Percentiles rank a stretch among this genome's conserved stretches.
These are phyloP conservation scores for Chytriomyces sp. DNA, from an alignment of 192 early-diverging fungal genomes.

Conservation along the genomic window DNA sequence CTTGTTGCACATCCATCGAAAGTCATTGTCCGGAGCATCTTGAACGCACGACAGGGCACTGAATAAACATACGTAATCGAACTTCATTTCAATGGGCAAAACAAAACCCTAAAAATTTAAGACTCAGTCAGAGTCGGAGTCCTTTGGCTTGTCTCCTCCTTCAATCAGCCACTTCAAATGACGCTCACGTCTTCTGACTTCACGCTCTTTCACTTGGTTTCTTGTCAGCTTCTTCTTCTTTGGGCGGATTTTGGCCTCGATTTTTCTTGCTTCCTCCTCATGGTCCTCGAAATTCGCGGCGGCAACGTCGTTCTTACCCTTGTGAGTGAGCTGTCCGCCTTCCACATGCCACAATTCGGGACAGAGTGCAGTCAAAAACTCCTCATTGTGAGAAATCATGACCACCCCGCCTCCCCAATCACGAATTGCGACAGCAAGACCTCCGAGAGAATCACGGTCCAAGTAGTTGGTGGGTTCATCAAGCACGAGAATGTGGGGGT, in stretches of 20 bases:
- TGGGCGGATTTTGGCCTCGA: constrained; percentile 51
- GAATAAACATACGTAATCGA: neutral
- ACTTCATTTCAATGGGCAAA: neutral
- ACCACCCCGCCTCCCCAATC: constrained; percentile 78
- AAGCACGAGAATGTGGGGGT: constrained; percentile 88
- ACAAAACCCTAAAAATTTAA: neutral
- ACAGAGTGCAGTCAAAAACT: constrained; percentile 73
- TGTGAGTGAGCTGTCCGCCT: constrained; percentile 47
- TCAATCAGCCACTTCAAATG: constrained; percentile 51
- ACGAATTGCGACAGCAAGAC: constrained; percentile 70
- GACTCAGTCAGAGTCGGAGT: constrained; percentile 45
- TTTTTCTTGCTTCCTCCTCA: constrained; percentile 45
- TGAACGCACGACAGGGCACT: neutral
- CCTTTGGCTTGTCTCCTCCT: constrained; percentile 43
- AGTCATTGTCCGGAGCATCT: neutral
- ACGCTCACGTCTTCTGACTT: constrained; percentile 44
- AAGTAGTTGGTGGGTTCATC: constrained; percentile 79
- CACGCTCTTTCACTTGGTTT: constrained; percentile 52
- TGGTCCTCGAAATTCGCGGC: constrained; percentile 48
- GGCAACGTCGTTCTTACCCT: constrained; percentile 38
- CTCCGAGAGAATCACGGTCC: constrained; percentile 73
- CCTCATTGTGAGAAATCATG: constrained; percentile 80
- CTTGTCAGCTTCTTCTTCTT: constrained; percentile 57
- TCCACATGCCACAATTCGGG: constrained; percentile 76
- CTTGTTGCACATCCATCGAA: constrained; percentile 13